These are phyloP conservation scores for Macrotyloma uniflorum DNA, from an alignment of 306 rosid genomes.

Conservation along the genomic window DNA sequence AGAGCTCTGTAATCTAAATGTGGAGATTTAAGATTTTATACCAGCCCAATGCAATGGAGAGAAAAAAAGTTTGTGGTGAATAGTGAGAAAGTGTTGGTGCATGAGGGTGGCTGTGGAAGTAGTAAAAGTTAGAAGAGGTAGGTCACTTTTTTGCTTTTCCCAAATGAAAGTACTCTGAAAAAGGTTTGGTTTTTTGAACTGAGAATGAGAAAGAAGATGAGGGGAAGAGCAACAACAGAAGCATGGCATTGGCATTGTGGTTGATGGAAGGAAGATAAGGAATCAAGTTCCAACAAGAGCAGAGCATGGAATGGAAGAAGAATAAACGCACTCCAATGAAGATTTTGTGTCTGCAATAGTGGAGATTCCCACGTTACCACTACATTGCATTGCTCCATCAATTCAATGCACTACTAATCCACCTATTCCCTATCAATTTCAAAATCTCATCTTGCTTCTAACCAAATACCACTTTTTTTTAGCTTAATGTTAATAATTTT, in stretches of 20 bases:
- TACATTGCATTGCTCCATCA: neutral
- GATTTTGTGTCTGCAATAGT: conserved; percentile 48
- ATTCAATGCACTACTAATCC: too few species aligned
- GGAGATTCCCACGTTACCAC: conserved; percentile 44
- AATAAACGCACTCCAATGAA: conserved; percentile 74
- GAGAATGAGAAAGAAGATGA: neutral
- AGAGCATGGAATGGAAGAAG: conserved; percentile 51
- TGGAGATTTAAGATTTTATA: too few species aligned
- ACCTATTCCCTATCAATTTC: too few species aligned
- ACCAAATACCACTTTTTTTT: too few species aligned
- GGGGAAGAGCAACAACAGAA: neutral
- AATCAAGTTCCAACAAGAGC: conserved; percentile 41
- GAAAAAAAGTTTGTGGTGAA: too few species aligned
- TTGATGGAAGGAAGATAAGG: conserved; percentile 31
- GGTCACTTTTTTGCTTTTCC: conserved; percentile 49
- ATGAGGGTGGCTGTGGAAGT: neutral
- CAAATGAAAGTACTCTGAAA: conserved; percentile 37
- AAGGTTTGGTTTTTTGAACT: conserved; percentile 27
- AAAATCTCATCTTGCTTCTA: too few species aligned
- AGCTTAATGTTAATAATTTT: too few species aligned
- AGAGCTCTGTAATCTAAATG: too few species aligned
- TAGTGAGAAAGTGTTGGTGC: neutral
- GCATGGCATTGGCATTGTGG: conserved; percentile 38
- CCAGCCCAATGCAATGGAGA: too few species aligned
- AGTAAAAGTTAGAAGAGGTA: conserved; percentile 49